Evolutionary conservation across 164 flowering plant genomes (phyloP).

Genomic region (Annona squamosa): DNA sequence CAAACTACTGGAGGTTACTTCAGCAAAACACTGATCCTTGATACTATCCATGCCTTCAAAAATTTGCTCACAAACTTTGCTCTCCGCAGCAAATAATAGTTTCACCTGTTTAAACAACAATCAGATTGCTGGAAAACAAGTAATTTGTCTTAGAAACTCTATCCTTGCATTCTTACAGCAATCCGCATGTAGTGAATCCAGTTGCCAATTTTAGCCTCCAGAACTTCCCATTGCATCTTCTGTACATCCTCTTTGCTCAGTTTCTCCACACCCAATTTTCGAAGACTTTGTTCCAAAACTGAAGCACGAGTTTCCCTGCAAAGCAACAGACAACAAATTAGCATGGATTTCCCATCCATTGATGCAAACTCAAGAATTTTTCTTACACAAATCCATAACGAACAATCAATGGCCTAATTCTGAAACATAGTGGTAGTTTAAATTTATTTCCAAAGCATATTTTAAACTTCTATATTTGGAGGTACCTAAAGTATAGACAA

Average conservation of each 20-base stretch:
- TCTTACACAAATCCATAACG: too few relatives aligned
- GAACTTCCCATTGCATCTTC: slow-evolving; percentile 94
- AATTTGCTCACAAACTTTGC: slow-evolving; percentile 81
- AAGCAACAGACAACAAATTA: not conserved
- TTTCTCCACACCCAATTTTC: slow-evolving; percentile 83
- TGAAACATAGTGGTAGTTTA: too few relatives aligned
- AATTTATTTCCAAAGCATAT: too few relatives aligned
- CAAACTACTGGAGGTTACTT: slow-evolving; percentile 74
- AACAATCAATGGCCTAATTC: too few relatives aligned
- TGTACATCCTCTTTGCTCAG: slow-evolving; percentile 91
- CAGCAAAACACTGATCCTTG: slow-evolving; percentile 79
- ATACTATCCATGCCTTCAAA: slow-evolving; percentile 69
- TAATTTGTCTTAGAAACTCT: not conserved
- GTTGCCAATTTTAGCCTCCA: slow-evolving; percentile 89
- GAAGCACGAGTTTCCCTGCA: slow-evolving; percentile 75
- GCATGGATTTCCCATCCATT: not conserved
- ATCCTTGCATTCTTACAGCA: slow-evolving; percentile 46
- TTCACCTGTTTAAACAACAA: slow-evolving; percentile 65
- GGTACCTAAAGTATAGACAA: too few relatives aligned
- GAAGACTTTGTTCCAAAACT: slow-evolving; percentile 74
- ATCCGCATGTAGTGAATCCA: slow-evolving; percentile 92
- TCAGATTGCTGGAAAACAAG: slow-evolving; percentile 10
- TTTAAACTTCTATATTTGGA: too few relatives aligned
- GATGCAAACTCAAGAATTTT: not conserved
- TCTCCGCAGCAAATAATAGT: slow-evolving; percentile 76